phyloP scores from a whole-genome alignment of 441 rosid species.

The Gossypium gossypioides region DNA sequence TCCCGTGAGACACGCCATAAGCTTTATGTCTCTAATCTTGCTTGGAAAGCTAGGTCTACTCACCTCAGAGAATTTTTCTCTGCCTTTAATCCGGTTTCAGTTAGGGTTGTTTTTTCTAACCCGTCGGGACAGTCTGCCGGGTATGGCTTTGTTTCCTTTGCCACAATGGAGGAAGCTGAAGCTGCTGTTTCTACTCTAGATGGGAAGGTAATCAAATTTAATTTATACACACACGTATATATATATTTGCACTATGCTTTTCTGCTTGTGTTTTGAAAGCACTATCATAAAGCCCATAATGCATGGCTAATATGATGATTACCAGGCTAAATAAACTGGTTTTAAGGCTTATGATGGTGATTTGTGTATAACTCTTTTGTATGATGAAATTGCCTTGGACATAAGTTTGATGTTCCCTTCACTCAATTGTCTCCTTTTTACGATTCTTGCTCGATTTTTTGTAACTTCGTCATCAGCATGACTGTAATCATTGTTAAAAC shows the following conservation, averaged over 20 bases:
- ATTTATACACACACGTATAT: not conserved
- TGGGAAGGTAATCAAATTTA: constrained; percentile 52
- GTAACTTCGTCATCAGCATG: not conserved
- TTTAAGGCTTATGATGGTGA: not conserved
- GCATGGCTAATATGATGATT: not conserved
- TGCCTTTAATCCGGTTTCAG: constrained; percentile 45
- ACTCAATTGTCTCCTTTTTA: not conserved
- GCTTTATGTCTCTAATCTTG: constrained; percentile 70
- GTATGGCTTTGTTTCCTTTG: constrained; percentile 76
- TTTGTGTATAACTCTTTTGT: not conserved
- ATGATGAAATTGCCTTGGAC: not conserved
- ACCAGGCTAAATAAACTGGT: not conserved
- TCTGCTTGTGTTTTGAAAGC: not conserved
- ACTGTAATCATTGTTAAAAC: not conserved
- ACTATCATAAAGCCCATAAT: not conserved
- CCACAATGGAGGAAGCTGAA: constrained; percentile 74
- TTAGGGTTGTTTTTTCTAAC: constrained; percentile 52
- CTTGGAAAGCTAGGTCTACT: constrained; percentile 71
- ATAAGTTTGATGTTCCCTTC: not conserved
- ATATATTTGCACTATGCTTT: not conserved
- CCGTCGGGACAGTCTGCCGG: constrained; percentile 64
- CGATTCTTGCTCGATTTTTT: not conserved
- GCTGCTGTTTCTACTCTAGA: constrained; percentile 53
- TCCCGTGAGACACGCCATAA: constrained; percentile 52
- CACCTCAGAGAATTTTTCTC: constrained; percentile 67